Conservation (phyloP, 2,329 filamentous ascomycete species). For the Knoxdaviesia capensis region DNA sequence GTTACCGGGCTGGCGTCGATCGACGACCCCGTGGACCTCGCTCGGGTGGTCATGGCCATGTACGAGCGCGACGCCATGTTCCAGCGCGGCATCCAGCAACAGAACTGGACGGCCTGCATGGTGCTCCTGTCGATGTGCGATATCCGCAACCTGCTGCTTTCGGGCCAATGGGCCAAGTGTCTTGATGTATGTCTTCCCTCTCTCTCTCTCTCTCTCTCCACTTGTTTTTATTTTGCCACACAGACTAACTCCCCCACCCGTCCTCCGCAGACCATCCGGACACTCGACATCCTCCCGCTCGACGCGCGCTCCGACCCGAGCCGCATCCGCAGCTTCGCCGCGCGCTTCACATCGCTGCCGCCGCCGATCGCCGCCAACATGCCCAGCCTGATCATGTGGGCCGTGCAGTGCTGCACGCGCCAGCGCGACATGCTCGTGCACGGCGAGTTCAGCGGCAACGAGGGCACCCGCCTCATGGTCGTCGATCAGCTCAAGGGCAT, state of each 20-base stretch:
- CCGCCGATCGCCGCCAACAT: conserved; percentile 74
- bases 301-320: conserved; percentile 54
- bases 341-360: conserved; percentile 60
- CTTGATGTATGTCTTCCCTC: conserved; percentile 29
- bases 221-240: conserved; percentile 6
- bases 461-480: conserved; percentile 40
- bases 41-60: conserved; percentile 40
- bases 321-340: conserved; percentile 59
- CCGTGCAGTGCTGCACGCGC: conserved; percentile 64
- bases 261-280: conserved; percentile 41
- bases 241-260: background rate
- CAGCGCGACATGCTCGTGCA: conserved; percentile 52
- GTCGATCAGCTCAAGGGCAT: conserved; percentile 56
- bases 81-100: conserved; percentile 33
- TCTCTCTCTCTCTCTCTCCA: background rate
- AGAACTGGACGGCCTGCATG: conserved; percentile 34
- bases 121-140: conserved; percentile 39
- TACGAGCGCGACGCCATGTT: conserved; percentile 42
- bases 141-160: conserved; percentile 36
- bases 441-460: conserved; percentile 56
- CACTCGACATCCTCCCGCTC: conserved; percentile 62
- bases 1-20: conserved; percentile 21
- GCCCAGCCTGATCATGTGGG: conserved; percentile 85
- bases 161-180: conserved; percentile 32
- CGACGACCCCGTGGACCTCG: conserved; percentile 39